Conservation (phyloP, 1,284 basidiomycete genomes). For the Ganoderma meredithae region DNA sequence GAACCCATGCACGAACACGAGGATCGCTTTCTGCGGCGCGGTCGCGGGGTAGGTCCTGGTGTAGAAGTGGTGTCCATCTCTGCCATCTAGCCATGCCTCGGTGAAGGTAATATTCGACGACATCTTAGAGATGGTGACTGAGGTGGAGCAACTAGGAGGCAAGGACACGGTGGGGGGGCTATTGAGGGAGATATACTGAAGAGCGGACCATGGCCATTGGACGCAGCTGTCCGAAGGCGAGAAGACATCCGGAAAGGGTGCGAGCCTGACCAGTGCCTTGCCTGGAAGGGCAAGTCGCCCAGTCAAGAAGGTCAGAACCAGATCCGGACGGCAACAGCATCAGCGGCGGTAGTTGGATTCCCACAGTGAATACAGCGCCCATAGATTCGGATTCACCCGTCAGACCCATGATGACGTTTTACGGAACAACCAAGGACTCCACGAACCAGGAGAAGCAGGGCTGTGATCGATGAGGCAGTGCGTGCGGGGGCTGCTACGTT, state of each 20-base stretch:
- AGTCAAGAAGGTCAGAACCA: background rate
- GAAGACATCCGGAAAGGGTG: background rate
- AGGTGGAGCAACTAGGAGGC: background rate
- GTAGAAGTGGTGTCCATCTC: constrained; percentile 43
- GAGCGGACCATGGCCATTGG: background rate
- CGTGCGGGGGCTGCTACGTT: background rate
- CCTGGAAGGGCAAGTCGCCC: background rate
- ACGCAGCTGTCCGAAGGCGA: background rate
- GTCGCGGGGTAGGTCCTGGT: constrained; percentile 49
- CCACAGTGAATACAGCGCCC: background rate
- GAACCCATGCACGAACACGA: constrained; percentile 89
- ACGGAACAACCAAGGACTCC: background rate
- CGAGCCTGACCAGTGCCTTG: too few species aligned
- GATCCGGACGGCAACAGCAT: background rate
- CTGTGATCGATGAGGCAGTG: background rate
- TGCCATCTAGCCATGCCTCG: background rate
- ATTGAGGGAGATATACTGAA: background rate
- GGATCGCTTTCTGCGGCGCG: constrained; percentile 60
- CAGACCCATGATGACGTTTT: background rate
- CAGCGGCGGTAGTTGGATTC: background rate
- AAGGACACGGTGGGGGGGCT: background rate
- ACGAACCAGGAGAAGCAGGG: background rate
- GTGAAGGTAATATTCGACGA: background rate
- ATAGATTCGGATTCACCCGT: background rate
- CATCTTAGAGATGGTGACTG: background rate